Conservation (phyloP, 176 grass and related monocot species). For the Hyparrhenia diplandra region DNA sequence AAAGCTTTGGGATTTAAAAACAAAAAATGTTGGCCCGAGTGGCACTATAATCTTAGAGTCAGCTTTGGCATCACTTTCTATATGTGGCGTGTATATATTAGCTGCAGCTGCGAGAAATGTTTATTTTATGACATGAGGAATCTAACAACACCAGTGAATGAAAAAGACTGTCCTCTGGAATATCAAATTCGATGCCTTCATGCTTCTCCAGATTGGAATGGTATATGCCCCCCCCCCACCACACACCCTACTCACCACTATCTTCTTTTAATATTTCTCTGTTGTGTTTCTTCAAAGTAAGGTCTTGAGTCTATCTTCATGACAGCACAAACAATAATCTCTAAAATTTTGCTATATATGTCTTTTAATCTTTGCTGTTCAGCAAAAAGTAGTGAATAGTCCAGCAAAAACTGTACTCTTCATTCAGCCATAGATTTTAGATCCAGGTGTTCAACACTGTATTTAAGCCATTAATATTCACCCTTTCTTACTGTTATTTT, state of each 20-base stretch:
- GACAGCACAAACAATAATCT: not conserved
- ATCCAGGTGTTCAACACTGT: not conserved
- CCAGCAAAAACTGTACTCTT: not conserved
- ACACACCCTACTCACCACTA: too few relatives aligned
- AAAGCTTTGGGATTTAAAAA: slow-evolving; percentile 48
- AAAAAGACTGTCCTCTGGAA: slow-evolving; percentile 38
- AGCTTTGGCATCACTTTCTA: slow-evolving; percentile 54
- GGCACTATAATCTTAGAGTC: slow-evolving; percentile 29
- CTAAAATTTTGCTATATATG: not conserved
- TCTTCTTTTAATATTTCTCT: not conserved
- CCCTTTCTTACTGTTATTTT: not conserved
- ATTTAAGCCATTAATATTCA: not conserved
- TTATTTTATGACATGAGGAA: slow-evolving; percentile 59
- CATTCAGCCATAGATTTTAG: not conserved
- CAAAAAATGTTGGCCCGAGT: slow-evolving; percentile 23
- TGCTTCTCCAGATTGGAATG: slow-evolving; percentile 47
- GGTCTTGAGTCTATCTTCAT: not conserved
- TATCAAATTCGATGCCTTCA: slow-evolving; percentile 53
- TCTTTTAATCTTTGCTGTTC: not conserved
- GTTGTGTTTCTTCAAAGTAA: not conserved
- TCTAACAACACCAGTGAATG: slow-evolving; percentile 38
- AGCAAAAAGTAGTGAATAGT: not conserved
- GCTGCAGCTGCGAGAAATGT: slow-evolving; percentile 46
- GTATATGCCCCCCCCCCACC: slow-evolving; percentile 16
- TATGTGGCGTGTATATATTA: slow-evolving; percentile 55